These are phyloP conservation scores for Nothophytophthora sp. DNA, from an alignment of 352 stramenopile species.

Conservation along the genomic window DNA sequence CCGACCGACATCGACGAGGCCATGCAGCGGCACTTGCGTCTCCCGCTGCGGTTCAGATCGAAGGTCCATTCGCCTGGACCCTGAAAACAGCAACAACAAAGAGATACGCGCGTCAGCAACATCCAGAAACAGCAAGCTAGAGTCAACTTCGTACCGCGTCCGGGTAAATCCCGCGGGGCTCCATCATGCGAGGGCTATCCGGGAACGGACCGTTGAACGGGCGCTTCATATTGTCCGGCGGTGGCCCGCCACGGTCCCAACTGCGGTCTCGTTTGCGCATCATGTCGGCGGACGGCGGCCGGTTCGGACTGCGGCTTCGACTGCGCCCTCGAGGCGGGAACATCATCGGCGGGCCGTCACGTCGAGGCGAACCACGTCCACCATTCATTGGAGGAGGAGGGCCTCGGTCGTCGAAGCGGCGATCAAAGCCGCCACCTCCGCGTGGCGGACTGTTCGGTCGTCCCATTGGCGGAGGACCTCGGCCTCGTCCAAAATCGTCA, in stretches of 20 bases:
- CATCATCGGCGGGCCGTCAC: conserved; percentile 26
- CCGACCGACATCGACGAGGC: conserved; percentile 34
- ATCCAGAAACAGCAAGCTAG: no score
- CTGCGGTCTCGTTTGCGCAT: conserved; percentile 46
- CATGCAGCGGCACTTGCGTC: conserved; percentile 50
- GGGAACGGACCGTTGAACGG: conserved; percentile 22
- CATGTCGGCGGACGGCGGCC: conserved; percentile 23
- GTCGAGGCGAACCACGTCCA: conserved; percentile 7
- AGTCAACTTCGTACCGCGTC: conserved; percentile 23
- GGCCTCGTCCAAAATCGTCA: conserved; percentile 16
- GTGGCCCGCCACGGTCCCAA: conserved; percentile 33
- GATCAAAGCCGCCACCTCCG: conserved; percentile 22
- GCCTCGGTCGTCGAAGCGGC: conserved; percentile 36
- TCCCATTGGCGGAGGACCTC: conserved; percentile 16
- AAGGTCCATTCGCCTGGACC: conserved; percentile 36
- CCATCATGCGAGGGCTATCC: conserved; percentile 34
- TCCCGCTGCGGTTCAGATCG: conserved; percentile 52
- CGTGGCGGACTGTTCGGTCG: conserved; percentile 26
- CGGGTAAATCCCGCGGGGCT: conserved; percentile 21
- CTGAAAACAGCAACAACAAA: conserved; percentile 5
- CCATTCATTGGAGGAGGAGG: conserved; percentile 27
- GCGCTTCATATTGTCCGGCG: conserved; percentile 19
- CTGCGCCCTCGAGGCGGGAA: conserved; percentile 33
- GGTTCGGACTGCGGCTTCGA: conserved; percentile 42
- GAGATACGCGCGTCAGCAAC: not conserved